Base-by-base conservation (phyloP, 139 green algal species). In the Coccomyxa sp. region DNA sequence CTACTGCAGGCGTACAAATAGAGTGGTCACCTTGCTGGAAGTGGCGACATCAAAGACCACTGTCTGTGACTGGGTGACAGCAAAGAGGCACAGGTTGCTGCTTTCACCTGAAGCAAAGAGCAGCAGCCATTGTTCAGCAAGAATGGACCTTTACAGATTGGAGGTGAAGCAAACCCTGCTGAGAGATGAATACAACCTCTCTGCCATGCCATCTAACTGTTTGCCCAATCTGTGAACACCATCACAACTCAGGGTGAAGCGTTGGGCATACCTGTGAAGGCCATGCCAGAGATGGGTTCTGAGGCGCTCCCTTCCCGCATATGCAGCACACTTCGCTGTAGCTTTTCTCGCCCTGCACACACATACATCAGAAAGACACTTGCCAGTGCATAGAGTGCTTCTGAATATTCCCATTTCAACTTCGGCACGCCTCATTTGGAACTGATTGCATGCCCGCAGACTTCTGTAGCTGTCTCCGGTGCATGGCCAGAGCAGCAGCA, bases 41-140 rank as follows among this genome's bases (percentile, higher is more conserved):
- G 84, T 88, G 79, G 87, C 84, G 32, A 95, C 30, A 67, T 88
- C 83, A 82, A 91, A 91, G 15, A 71, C 82, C 57, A 92, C 82
- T 21, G 90, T 93, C 85, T 94, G 90, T 0, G 87, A 90, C 83
- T 93, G 90, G 0, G 92, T 92, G 45, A 95, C 89, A 14, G 87
- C 91, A 63, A 90, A 96, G 58, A 96, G 85, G 66, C 90, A 88
- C 81, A 87, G 79, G 67, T 28, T 79, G 51, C 9, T 51, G 21
- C 66, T 23, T 13, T n/a, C 23, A n/a, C 18, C 58, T 38, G 38
- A 51, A 71, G 63, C 59, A 38, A 31, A 67, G 17, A 63, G 13
- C 32, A 28, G 28, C 21, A 63, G 28, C 28, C 31, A 38, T 13
- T 67, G 0, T 58, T 45, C 18, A 80, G 12, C 38, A 7, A 51